These are phyloP conservation scores for Elsinoe arachidis DNA, from an alignment of 2,329 filamentous ascomycete genomes.

Conservation along the genomic window DNA sequence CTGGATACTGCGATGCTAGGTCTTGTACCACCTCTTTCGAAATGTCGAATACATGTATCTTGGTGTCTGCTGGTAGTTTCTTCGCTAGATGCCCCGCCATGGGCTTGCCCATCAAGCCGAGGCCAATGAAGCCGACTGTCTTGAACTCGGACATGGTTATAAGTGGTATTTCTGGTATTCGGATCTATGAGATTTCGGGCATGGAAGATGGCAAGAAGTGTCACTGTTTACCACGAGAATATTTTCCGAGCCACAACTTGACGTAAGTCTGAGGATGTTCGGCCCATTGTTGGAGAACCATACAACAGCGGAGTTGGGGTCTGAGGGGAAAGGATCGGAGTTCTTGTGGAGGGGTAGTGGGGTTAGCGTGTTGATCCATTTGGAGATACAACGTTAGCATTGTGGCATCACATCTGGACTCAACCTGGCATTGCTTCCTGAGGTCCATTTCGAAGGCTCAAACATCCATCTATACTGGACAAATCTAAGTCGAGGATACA, in stretches of 20 bases:
- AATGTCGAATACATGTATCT: conserved; percentile 44
- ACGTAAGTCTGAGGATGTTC: not conserved
- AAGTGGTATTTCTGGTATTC: conserved; percentile 18
- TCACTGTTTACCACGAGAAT: not conserved
- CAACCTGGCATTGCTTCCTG: no score
- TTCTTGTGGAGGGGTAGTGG: not conserved
- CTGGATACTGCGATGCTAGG: conserved; percentile 33
- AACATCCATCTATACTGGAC: no score
- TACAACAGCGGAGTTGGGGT: not conserved
- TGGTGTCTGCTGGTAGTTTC: conserved; percentile 36
- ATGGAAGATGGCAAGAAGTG: no score
- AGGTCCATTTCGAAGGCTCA: no score
- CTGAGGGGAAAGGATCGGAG: no score
- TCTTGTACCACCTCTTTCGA: conserved; percentile 35
- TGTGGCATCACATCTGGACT: no score
- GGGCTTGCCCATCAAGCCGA: conserved; percentile 48
- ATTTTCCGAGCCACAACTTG: not conserved
- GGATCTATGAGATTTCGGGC: not conserved
- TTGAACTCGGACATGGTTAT: not conserved
- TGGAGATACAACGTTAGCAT: no score
- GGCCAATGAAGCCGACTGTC: conserved; percentile 43
- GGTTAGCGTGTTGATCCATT: no score
- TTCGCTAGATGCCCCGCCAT: conserved; percentile 44
- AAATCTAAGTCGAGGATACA: no score
- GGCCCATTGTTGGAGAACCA: no score